Evolutionary conservation across 192 early-diverging fungal genomes (phyloP).

Genomic region (Umbelopsis vinacea): DNA sequence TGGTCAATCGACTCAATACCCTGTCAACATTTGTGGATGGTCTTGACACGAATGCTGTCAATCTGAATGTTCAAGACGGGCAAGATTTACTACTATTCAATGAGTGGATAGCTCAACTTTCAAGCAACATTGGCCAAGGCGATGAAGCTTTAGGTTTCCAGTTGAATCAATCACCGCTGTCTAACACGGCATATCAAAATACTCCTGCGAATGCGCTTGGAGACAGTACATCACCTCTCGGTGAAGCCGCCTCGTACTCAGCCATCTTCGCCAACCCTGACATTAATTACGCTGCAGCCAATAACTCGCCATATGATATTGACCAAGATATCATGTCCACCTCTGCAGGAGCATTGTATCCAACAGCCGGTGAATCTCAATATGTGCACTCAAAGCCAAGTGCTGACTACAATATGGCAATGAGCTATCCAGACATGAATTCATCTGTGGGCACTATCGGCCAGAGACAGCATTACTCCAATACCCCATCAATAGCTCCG

Average conservation of each 20-base stretch:
- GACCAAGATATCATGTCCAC: background rate
- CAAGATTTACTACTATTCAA: slow-evolving; percentile 23
- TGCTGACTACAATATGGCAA: background rate
- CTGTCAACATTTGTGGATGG: slow-evolving; percentile 27
- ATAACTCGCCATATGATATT: background rate
- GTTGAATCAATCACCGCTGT: background rate
- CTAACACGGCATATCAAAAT: background rate
- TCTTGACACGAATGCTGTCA: background rate
- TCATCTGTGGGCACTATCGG: slow-evolving; percentile 1
- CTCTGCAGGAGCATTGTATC: background rate
- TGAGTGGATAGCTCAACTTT: slow-evolving; percentile 31
- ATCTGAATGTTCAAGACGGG: slow-evolving; percentile 24
- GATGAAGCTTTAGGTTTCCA: background rate
- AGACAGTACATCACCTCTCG: background rate
- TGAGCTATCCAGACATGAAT: background rate
- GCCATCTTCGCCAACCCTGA: slow-evolving; percentile 2
- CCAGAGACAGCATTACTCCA: slow-evolving; percentile 11
- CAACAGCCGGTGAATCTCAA: slow-evolving; percentile 7
- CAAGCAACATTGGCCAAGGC: slow-evolving; percentile 21
- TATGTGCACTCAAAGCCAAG: slow-evolving; percentile 4
- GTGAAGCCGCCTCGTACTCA: slow-evolving; percentile 3
- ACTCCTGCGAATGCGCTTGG: background rate
- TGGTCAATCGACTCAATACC: slow-evolving; percentile 26
- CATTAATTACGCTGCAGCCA: background rate
- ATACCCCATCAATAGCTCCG: slow-evolving; percentile 9